A percentile compares a stretch with the other conserved stretches of the same genome.
Conservation (phyloP, 2,329 filamentous ascomycete genomes). For the Stenocarpella maydis region DNA sequence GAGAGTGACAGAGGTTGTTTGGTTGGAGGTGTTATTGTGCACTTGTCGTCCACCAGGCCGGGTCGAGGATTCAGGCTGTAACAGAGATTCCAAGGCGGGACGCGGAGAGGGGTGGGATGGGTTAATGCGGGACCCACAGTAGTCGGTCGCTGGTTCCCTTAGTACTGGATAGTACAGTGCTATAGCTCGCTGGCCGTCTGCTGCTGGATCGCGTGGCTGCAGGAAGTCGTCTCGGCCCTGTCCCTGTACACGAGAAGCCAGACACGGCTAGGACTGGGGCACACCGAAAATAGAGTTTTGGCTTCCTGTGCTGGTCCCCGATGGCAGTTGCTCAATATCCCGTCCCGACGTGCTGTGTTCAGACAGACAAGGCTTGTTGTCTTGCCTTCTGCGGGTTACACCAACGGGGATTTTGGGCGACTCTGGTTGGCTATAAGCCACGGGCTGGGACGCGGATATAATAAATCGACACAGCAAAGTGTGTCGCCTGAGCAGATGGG, state of each 20-base stretch:
- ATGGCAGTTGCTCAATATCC: constrained; percentile 30
- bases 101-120: constrained; percentile 44
- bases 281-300: constrained; percentile 30
- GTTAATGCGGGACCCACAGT: constrained; percentile 48
- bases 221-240: constrained; percentile 36
- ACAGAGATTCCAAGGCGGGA: constrained; percentile 40
- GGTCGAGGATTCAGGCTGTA: constrained; percentile 37
- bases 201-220: constrained; percentile 45
- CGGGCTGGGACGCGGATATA: constrained; percentile 20
- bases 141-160: constrained; percentile 40
- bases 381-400: constrained; percentile 34
- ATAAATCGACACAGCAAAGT: constrained; percentile 19
- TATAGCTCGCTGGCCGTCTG: constrained; percentile 34
- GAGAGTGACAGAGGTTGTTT: constrained; percentile 30
- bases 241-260: constrained; percentile 29
- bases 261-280: constrained; percentile 29
- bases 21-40: constrained; percentile 23
- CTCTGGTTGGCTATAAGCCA: constrained; percentile 31
- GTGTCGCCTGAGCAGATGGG: not conserved
- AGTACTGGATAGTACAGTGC: constrained; percentile 37
- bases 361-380: constrained; percentile 33
- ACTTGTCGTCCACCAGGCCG: constrained; percentile 25
- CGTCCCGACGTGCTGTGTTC: constrained; percentile 31
- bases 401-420: constrained; percentile 28
- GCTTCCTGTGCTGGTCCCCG: constrained; percentile 19